Evolutionary conservation across 768 basidiomycete genomes (phyloP), one percentile per base, ranked within the genome.

Genomic region (Heimioporus sp.): DNA sequence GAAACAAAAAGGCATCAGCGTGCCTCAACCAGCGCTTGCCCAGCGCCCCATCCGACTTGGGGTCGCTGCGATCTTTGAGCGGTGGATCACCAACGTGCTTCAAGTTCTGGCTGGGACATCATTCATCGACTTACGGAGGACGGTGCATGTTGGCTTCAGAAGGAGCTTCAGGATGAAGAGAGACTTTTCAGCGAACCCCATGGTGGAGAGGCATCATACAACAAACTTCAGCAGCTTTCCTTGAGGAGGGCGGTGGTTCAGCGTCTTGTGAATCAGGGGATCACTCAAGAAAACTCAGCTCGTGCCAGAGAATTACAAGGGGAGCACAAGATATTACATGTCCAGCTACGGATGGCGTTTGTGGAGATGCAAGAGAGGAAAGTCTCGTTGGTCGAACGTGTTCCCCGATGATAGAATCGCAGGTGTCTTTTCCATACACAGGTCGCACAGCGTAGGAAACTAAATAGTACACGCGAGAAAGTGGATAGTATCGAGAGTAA

Each of bases 341-440:
- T 43, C 16, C 43, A 36, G 11, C 36, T 55, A n/a, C 43, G 17
- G 11, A 12, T 28, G 19, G 43, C 43, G 8, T 43, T 49, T 39
- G 43, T 34, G 19, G 43, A 55, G 39, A 11, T 50, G 39, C 34
- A 19, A 9, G 53, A 55, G 19, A 49, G 43, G 30, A 43, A 44
- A 3, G 15, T 21, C 4, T 49, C 43, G 1, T 21, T 49, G 3
- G 17, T 36, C 6, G 7, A 19, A 21, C 38, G 21, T 5, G 48
- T 44, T 46, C 43, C 42, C 20, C 43, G 55, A n/a, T 55, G 53
- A 53, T n/a, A 19, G 39, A 17, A 24, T 4, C 21, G 40, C 21
- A 43, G 37, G 45, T 43, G 8, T 41, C 15, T 30, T 17, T 43
- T 43, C 17, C 10, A 24, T 11, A n/a, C n/a, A n/a, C n/a, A n/a